phyloP scores from a whole-genome alignment of 352 stramenopile genomes.

The Peronosclerospora sorghi region DNA sequence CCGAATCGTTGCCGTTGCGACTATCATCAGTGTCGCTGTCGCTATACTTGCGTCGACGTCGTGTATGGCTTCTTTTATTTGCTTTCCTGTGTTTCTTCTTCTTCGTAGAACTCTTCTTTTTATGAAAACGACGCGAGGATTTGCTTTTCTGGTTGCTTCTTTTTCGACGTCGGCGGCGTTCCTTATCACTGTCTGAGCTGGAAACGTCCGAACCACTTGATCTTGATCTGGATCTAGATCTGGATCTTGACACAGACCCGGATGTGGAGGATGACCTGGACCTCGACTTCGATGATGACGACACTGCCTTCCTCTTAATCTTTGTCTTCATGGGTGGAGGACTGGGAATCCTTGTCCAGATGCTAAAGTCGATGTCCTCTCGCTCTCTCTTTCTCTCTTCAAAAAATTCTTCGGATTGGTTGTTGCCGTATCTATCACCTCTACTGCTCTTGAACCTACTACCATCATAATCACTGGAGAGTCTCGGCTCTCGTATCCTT shows the following conservation, averaged over 20 bases:
- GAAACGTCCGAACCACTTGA: constrained; percentile 19
- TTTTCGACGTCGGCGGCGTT: constrained; percentile 28
- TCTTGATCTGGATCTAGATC: constrained; percentile 5
- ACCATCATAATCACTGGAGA: constrained; percentile 2
- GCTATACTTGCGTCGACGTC: constrained; percentile 14
- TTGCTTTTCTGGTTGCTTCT: constrained; percentile 20
- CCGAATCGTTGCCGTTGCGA: constrained; percentile 17
- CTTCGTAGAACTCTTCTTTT: constrained; percentile 29
- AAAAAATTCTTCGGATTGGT: constrained; percentile 57
- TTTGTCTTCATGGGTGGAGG: constrained; percentile 41
- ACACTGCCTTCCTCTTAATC: constrained; percentile 25
- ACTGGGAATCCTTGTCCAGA: constrained; percentile 67
- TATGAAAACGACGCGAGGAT: constrained; percentile 23
- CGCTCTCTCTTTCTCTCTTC: constrained; percentile 60
- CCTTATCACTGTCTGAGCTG: constrained; percentile 18
- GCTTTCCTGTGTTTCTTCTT: constrained; percentile 28
- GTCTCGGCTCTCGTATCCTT: constrained; percentile 17
- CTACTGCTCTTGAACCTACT: constrained; percentile 14
- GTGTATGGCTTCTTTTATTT: constrained; percentile 16
- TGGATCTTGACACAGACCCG: constrained; percentile 9
- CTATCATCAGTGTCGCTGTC: constrained; percentile 18
- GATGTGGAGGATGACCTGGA: constrained; percentile 9
- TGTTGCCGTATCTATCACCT: constrained; percentile 11
- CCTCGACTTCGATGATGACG: no score
- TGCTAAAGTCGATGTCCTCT: constrained; percentile 48